phyloP scores from a whole-genome alignment of 441 rosid genomes.

The Gossypium trilobum region DNA sequence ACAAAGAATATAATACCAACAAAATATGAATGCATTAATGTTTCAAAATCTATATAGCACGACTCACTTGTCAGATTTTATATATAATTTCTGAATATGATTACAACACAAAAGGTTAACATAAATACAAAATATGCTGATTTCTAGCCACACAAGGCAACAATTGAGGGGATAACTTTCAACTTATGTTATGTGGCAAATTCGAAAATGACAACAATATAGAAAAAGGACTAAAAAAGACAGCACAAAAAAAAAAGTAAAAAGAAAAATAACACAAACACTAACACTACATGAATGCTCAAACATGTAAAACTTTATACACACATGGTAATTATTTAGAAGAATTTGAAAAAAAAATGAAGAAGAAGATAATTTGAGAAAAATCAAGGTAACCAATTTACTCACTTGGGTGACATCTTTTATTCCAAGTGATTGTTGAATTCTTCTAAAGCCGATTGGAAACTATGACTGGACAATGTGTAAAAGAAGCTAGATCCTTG shows the following conservation, averaged over 20 bases:
- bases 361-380: neutral
- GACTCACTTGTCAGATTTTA: no score
- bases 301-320: neutral
- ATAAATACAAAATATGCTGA: no score
- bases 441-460: neutral
- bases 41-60: no score
- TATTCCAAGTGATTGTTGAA: neutral
- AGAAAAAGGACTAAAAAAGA: neutral
- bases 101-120: no score
- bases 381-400: neutral
- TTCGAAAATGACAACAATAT: neutral
- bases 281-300: neutral
- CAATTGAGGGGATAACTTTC: neutral
- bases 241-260: neutral
- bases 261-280: neutral
- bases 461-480: neutral
- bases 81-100: no score
- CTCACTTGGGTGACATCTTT: neutral
- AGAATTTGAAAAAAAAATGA: neutral
- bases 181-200: neutral
- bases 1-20: neutral
- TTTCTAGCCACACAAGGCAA: no score
- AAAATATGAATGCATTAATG: neutral
- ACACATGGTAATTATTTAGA: neutral
- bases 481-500: neutral